These are phyloP conservation scores for Bipolaris zeicola DNA, from an alignment of 2,329 filamentous ascomycete species.

Conservation along the genomic window DNA sequence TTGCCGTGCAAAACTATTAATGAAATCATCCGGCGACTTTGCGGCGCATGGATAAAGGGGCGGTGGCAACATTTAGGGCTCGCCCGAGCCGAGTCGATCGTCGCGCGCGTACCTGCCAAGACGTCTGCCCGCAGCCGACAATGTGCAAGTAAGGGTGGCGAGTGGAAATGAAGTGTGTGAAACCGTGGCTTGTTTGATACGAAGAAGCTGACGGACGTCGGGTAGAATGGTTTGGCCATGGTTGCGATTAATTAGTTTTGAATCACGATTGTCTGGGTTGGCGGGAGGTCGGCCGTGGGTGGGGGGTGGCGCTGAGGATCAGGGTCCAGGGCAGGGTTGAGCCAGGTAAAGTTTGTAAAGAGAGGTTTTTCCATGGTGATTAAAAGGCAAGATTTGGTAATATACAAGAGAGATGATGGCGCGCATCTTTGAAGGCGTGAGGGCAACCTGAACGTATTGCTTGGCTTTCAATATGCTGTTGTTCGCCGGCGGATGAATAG, in stretches of 20 bases:
- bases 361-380: neutral
- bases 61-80: slow-evolving; percentile 2
- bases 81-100: slow-evolving; percentile 8
- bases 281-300: neutral
- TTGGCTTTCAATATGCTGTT: neutral
- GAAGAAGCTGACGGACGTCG: neutral
- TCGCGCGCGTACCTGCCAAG: slow-evolving; percentile 22
- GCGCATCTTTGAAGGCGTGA: neutral
- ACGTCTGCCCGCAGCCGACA: neutral
- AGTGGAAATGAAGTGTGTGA: neutral
- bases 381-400: neutral
- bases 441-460: too few species aligned
- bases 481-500: neutral
- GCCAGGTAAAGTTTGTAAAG: neutral
- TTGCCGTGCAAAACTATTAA: neutral
- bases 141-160: neutral
- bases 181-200: neutral
- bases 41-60: slow-evolving; percentile 10
- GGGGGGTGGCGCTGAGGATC: neutral
- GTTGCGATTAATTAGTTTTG: neutral
- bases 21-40: neutral
- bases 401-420: neutral
- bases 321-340: neutral
- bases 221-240: neutral
- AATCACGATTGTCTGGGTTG: neutral